Evolutionary conservation across 805 yeast genomes (phyloP).

Genomic region (Lipomyces starkeyi): DNA sequence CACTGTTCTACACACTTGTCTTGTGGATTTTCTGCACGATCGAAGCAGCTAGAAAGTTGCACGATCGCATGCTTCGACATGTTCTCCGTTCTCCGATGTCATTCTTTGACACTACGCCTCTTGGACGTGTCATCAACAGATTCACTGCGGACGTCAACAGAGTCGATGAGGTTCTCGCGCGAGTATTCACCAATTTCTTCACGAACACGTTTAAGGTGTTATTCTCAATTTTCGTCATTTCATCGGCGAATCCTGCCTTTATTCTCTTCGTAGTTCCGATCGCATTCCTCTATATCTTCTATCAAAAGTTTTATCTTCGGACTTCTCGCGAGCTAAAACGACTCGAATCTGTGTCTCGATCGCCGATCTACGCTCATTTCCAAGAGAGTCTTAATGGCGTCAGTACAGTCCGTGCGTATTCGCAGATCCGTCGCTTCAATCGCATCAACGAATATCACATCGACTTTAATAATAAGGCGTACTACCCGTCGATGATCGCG

Average conservation of each 20-base stretch:
- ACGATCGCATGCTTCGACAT: slow-evolving; percentile 71
- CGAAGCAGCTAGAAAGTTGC: slow-evolving; percentile 65
- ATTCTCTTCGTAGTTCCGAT: slow-evolving; percentile 74
- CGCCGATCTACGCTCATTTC: slow-evolving; percentile 81
- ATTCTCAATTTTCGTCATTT: slow-evolving; percentile 78
- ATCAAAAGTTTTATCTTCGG: slow-evolving; percentile 70
- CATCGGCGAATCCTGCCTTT: slow-evolving; percentile 87
- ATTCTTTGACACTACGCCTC: slow-evolving; percentile 93
- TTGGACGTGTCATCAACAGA: slow-evolving; percentile 87
- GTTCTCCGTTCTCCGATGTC: slow-evolving; percentile 92
- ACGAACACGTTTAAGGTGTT: slow-evolving; percentile 45
- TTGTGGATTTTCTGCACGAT: slow-evolving; percentile 84
- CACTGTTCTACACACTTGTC: slow-evolving; percentile 67
- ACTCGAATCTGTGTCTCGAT: slow-evolving; percentile 66
- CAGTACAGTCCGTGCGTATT: slow-evolving; percentile 75
- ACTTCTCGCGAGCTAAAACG: slow-evolving; percentile 81
- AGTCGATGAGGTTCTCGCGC: slow-evolving; percentile 71
- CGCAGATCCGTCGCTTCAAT: slow-evolving; percentile 65
- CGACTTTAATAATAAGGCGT: slow-evolving; percentile 88
- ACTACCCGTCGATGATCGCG: slow-evolving; percentile 87
- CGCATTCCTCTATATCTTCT: slow-evolving; percentile 64
- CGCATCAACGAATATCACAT: slow-evolving; percentile 60
- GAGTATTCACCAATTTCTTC: slow-evolving; percentile 48
- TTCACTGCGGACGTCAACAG: slow-evolving; percentile 89
- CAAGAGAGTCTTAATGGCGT: slow-evolving; percentile 82